These are phyloP conservation scores for Colletotrichum magnum DNA, from an alignment of 2,329 filamentous ascomycete genomes.

Conservation along the genomic window DNA sequence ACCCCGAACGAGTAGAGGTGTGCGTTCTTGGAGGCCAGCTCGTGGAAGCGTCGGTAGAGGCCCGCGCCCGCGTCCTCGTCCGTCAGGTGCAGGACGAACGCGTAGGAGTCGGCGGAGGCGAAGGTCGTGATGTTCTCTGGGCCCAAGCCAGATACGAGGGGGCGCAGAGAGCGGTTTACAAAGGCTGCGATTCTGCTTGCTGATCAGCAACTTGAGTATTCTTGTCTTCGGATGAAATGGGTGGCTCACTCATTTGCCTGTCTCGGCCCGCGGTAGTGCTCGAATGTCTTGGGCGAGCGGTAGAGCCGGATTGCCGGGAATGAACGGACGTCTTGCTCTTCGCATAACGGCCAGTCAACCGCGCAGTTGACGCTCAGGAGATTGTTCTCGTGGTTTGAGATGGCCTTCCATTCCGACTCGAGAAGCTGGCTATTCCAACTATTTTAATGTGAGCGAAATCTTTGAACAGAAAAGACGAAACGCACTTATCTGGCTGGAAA, in stretches of 20 bases:
- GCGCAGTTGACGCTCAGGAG: conserved; percentile 58
- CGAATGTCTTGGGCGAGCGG: conserved; percentile 49
- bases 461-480: not conserved
- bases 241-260: conserved; percentile 52
- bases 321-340: conserved; percentile 56
- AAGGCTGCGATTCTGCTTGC: conserved; percentile 23
- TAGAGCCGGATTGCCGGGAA: conserved; percentile 63
- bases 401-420: conserved; percentile 41
- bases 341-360: conserved; percentile 52
- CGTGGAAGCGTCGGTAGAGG: conserved; percentile 49
- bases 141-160: conserved; percentile 40
- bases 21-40: conserved; percentile 51
- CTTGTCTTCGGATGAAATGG: conserved; percentile 40
- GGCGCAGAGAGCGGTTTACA: conserved; percentile 38
- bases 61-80: conserved; percentile 45
- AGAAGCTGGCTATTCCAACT: conserved; percentile 39
- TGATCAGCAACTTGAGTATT: not conserved
- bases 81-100: conserved; percentile 58
- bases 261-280: conserved; percentile 60
- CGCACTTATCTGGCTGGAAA: conserved; percentile 20
- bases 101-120: conserved; percentile 54
- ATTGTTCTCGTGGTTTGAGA: conserved; percentile 24
- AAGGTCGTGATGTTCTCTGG: conserved; percentile 47
- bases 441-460: conserved; percentile 19
- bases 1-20: conserved; percentile 61